Base-by-base conservation (phyloP, 345 rosid species). In the Diplotaxis tenuifolia region DNA sequence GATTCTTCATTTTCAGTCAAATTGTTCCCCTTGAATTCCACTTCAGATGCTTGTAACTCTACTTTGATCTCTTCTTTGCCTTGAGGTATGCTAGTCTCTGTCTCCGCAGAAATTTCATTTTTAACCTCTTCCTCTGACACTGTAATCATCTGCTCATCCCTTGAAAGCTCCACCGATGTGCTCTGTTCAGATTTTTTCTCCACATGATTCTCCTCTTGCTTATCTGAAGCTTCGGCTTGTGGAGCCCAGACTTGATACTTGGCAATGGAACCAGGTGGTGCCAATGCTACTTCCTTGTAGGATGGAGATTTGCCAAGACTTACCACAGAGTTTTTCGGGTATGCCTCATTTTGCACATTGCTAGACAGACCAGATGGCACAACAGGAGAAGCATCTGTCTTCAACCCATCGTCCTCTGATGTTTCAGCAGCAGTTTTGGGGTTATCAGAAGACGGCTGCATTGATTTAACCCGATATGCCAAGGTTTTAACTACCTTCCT, bases 281-380 rank as follows among this genome's bases (percentile, higher is more conserved):
- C 96, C 81, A 95, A 42, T 68, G 99, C 97, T 63, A 95, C 97
- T 82, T 95, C 99, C 85, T 89, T 95, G 84, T 95, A 95, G 59
- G 99, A 95, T 74, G 89, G 96, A 76, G 96, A 92, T 81, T 92
- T 95, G 67, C 97, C 99, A 61, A 86, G 88, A 80, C 86, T 82
- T 36, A 81, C 79, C 49, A 81, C 75, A 36, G 90, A 73, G 31
- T 55, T 82, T 75, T 84, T 87, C 52, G 71, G 80, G 73, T 64
- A 74, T 52, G 62, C 63, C 62, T 85, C 89, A 81, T 68, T 73
- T 32, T 80, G 78, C 61, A 72, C 61, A 38, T 84, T 71, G 72
- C 71, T 72, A 62, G 76, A 36, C 36, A 78, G 60, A 71, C 74
- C 67, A 73, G 88, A 75, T 52, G 85, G 62, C 25, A 32, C 87